Conservation (phyloP, 2,329 filamentous ascomycete genomes). For the Colletotrichum nymphaeae region DNA sequence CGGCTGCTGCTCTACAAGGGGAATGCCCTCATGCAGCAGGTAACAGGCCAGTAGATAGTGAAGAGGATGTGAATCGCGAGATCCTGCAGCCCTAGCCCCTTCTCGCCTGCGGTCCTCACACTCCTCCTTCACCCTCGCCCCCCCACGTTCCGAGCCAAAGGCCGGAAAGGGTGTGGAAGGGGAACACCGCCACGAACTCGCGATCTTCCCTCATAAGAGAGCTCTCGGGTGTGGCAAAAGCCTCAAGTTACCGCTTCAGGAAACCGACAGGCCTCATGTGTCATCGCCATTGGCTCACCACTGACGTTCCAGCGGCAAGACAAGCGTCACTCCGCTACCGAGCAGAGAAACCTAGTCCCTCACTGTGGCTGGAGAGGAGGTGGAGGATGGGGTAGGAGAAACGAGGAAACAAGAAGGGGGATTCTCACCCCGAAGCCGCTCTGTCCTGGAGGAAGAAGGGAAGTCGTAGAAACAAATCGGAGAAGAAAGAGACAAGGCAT, state of each 20-base stretch:
- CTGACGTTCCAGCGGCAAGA: constrained; percentile 23
- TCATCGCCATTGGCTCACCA: constrained; percentile 34
- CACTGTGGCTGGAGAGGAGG: constrained; percentile 25
- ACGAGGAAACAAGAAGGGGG: neutral
- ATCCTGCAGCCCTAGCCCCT: constrained; percentile 16
- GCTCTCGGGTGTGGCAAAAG: constrained; percentile 17
- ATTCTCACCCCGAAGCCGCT: neutral
- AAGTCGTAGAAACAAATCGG: too few relatives aligned
- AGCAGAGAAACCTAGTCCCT: neutral
- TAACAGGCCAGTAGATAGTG: neutral
- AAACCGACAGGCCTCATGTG: constrained; percentile 20
- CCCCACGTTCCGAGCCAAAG: neutral
- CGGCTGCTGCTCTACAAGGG: neutral
- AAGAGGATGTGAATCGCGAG: neutral
- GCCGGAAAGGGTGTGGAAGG: neutral
- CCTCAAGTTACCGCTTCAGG: constrained; percentile 31
- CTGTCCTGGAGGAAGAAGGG: neutral
- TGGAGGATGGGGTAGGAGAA: neutral
- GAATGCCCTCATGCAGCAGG: neutral
- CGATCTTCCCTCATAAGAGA: neutral
- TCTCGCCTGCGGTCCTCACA: neutral
- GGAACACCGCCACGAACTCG: constrained; percentile 17
- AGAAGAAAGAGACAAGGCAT: neutral
- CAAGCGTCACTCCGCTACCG: constrained; percentile 14
- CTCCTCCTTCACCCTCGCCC: neutral